These are phyloP conservation scores for Glutinoglossum americanum DNA, from an alignment of 495 filamentous ascomycete genomes.

Conservation along the genomic window DNA sequence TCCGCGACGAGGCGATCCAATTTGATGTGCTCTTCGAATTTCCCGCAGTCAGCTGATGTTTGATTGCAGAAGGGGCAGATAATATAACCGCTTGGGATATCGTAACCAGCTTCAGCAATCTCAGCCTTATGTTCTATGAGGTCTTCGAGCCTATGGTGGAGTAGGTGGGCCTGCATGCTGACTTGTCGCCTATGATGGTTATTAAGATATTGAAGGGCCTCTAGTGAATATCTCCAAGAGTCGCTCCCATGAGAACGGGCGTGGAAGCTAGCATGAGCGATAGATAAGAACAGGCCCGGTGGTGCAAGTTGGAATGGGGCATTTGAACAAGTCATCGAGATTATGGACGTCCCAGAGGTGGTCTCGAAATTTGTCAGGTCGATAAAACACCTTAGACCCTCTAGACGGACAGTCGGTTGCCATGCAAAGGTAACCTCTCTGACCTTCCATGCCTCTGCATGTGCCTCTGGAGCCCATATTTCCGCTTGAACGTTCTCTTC, in stretches of 20 bases:
- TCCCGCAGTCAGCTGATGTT: not conserved
- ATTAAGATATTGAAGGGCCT: not conserved
- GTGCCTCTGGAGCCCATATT: not conserved
- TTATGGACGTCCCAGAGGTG: not conserved
- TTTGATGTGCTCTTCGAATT: not conserved
- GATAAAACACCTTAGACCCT: not conserved
- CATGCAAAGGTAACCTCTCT: not conserved
- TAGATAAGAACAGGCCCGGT: not conserved
- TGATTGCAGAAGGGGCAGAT: not conserved
- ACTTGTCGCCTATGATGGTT: not conserved
- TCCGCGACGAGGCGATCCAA: no score
- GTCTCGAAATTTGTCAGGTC: not conserved
- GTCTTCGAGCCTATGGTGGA: not conserved
- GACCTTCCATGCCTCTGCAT: not conserved
- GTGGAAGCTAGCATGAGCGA: not conserved
- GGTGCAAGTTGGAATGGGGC: not conserved
- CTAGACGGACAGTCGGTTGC: not conserved
- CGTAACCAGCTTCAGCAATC: not conserved
- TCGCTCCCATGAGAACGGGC: not conserved
- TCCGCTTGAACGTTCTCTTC: constrained; percentile 1
- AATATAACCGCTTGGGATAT: not conserved
- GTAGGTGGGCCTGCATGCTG: not conserved
- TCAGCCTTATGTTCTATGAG: not conserved
- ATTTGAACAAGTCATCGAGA: not conserved
- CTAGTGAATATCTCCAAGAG: not conserved